Percentiles rank a stretch among this genome's conserved stretches.
phyloP scores from a whole-genome alignment of 371 early-diverging fungal species.

The Catenaria anguillulae region DNA sequence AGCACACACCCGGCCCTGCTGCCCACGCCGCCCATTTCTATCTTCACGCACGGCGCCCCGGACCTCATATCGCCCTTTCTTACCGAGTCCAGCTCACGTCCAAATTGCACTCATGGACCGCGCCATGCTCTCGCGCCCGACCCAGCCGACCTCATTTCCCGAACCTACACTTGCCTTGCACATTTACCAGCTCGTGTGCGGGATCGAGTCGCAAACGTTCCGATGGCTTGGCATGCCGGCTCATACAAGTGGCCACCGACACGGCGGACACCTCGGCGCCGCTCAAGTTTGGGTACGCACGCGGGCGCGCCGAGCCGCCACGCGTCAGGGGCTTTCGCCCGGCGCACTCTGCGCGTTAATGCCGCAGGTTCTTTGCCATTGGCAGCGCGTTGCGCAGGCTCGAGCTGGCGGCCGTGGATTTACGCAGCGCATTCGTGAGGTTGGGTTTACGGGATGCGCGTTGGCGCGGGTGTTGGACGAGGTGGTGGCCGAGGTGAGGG shows the following conservation, averaged over 20 bases:
- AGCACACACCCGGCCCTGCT: too few relatives aligned
- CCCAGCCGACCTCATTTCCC: neutral
- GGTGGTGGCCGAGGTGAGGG: neutral
- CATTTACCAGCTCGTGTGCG: neutral
- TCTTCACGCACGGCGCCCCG: too few relatives aligned
- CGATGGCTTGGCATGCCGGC: neutral
- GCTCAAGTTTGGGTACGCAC: neutral
- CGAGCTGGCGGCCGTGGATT: neutral
- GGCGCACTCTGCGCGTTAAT: neutral
- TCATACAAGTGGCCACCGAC: too few relatives aligned
- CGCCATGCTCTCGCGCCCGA: neutral
- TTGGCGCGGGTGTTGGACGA: neutral
- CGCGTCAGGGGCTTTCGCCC: neutral
- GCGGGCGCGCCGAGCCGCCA: neutral
- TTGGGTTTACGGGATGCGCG: neutral
- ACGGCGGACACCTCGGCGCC: too few relatives aligned
- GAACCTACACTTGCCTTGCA: neutral
- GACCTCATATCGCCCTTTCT: neutral
- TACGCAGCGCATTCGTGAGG: neutral
- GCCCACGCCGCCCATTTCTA: neutral
- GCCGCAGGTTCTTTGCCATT: neutral
- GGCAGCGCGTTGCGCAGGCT: neutral
- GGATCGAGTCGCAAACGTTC: neutral
- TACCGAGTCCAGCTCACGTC: neutral
- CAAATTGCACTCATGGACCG: neutral